These are phyloP conservation scores for Zasmidium cellare DNA, from an alignment of 2,329 filamentous ascomycete genomes.

Conservation along the genomic window DNA sequence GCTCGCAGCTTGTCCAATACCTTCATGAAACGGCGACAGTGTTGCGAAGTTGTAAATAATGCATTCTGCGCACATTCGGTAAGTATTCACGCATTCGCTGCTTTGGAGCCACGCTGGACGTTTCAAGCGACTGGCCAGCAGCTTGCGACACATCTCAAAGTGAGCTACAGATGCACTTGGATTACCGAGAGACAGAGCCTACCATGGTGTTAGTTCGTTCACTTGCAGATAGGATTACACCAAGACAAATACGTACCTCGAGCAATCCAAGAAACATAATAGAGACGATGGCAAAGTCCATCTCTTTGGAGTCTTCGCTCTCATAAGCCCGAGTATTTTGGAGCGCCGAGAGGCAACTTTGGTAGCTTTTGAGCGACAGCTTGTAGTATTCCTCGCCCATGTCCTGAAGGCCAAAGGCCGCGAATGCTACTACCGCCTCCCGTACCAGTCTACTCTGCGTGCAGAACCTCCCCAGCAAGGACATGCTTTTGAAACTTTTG, in stretches of 20 bases:
- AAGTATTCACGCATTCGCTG: constrained; percentile 7
- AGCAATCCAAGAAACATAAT: constrained; percentile 17
- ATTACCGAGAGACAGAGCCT: constrained; percentile 18
- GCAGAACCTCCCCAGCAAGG: constrained; percentile 15
- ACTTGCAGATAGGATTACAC: too few relatives aligned
- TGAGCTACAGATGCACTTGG: constrained; percentile 15
- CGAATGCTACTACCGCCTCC: constrained; percentile 20
- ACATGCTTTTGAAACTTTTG: constrained; percentile 7
- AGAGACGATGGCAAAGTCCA: constrained; percentile 5
- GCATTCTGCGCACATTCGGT: constrained; percentile 19
- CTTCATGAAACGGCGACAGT: constrained; percentile 6
- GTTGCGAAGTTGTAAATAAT: constrained; percentile 19
- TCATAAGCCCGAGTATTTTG: constrained; percentile 1
- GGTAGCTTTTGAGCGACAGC: constrained; percentile 16
- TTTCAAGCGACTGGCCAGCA: constrained; percentile 8
- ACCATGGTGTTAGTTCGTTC: not conserved
- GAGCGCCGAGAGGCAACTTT: constrained; percentile 14
- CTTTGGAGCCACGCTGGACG: not conserved
- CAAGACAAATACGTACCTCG: constrained; percentile 11
- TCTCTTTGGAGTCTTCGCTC: constrained; percentile 5
- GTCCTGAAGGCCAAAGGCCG: constrained; percentile 6
- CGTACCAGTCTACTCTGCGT: constrained; percentile 16
- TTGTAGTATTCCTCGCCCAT: constrained; percentile 9
- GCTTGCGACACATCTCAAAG: constrained; percentile 20
- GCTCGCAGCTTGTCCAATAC: not conserved